Conservation (phyloP, 306 rosid genomes). For the Pueraria montana region DNA sequence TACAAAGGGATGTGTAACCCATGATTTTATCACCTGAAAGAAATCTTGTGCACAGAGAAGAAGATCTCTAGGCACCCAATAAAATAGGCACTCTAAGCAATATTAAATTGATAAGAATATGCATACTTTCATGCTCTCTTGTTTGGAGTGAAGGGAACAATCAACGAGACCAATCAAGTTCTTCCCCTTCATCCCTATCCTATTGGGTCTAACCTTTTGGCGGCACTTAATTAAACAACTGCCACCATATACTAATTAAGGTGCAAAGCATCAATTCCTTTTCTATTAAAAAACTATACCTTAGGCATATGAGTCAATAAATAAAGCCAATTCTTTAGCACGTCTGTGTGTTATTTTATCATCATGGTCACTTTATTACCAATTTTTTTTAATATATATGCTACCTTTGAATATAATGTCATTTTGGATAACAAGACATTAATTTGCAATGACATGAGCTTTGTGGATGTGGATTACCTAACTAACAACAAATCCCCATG, state of each 20-base stretch:
- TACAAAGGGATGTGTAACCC: constrained; percentile 54
- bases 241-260: constrained; percentile 47
- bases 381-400: constrained; percentile 23
- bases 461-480: constrained; percentile 51
- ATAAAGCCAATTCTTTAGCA: constrained; percentile 57
- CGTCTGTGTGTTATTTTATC: constrained; percentile 75
- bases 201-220: constrained; percentile 76
- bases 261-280: constrained; percentile 60
- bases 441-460: constrained; percentile 36
- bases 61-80: constrained; percentile 62
- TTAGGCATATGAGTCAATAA: background rate
- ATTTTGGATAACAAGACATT: constrained; percentile 31
- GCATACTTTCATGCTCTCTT: constrained; percentile 65
- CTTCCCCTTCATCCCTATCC: constrained; percentile 53
- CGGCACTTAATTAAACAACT: constrained; percentile 58
- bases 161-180: constrained; percentile 66
- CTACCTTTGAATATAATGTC: constrained; percentile 15
- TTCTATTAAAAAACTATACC: constrained; percentile 3
- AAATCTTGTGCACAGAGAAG: constrained; percentile 79
- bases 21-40: constrained; percentile 79
- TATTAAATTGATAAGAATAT: constrained; percentile 51
- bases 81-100: constrained; percentile 28
- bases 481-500: constrained; percentile 46
- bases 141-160: constrained; percentile 98
- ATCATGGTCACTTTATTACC: constrained; percentile 62